Evolutionary conservation across 1,139 yeast genomes (phyloP), one percentile per base, ranked within the genome.

Genomic region (Debaryomycetaceae sp.): DNA sequence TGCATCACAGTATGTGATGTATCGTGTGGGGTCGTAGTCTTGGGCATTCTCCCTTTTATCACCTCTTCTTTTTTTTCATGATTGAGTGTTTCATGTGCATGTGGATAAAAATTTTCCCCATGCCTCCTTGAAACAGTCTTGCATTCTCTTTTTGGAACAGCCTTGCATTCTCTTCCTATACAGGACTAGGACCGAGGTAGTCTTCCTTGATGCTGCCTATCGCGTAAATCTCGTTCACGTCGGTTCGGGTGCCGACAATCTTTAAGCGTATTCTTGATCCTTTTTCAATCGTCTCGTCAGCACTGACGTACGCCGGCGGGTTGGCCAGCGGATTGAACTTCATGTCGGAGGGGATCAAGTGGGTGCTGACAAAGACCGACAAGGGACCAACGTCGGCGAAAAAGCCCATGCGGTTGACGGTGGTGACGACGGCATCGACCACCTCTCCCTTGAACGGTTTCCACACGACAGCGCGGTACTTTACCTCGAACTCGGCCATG

Each of bases 381-480:
- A 90, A 65, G 7, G 99, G 99, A 0, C 98, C 99, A 18, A 90
- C 98, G 52, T 90, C 97, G 24, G 95, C 97, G 51, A 90, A 90
- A 44, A 90, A 86, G 11, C 99, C 99, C 79, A 90, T 81, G 49
- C 85, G 85, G 51, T 87, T 85, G 32, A 93, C 96, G 23, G 87
- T 82, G 12, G 95, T 80, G 14, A 90, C 98, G 24, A 87, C 77
- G 3, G 93, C 98, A 55, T 90, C 98, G 20, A 90, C 97, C 4
- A 90, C 98, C 55, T 90, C 98, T 20, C 97, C 97, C 56, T 87
- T 90, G 60, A 90, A 92, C 2, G 99, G 98, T 48, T 92, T 80
- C 94, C 96, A 90, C 21, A 90, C 97, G 36, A 90, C 90, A 0
- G 99, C 99, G 43, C 95, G 68, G 55, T 90, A 90, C 52, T 85